Conservation (phyloP, 1,284 basidiomycete species). For the Malassezia sympodialis region DNA sequence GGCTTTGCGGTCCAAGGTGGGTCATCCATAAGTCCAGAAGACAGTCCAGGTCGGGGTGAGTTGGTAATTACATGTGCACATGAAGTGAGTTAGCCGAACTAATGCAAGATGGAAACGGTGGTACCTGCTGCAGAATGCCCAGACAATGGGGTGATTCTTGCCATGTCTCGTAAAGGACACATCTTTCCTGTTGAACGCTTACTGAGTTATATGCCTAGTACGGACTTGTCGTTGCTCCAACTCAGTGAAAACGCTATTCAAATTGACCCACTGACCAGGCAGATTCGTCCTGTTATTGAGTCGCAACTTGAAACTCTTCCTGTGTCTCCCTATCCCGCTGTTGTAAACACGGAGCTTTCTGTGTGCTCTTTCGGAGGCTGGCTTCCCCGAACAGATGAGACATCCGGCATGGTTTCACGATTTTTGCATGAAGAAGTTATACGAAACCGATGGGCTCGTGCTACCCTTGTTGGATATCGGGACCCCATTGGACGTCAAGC, state of each 20-base stretch:
- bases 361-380: conserved; percentile 56
- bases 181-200: conserved; percentile 54
- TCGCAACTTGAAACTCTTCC: conserved; percentile 53
- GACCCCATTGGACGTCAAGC: conserved; percentile 28
- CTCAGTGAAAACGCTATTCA: conserved; percentile 26
- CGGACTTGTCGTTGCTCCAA: conserved; percentile 54
- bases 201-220: conserved; percentile 56
- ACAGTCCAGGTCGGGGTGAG: conserved; percentile 45
- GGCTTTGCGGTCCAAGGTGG: conserved; percentile 55
- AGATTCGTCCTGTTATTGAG: neutral
- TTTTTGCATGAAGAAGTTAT: conserved; percentile 23
- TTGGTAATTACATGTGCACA: conserved; percentile 60
- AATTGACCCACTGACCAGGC: conserved; percentile 9
- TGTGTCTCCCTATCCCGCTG: conserved; percentile 61
- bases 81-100: conserved; percentile 50
- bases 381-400: conserved; percentile 11
- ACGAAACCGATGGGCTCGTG: conserved; percentile 38
- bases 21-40: conserved; percentile 23
- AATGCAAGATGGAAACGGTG: conserved; percentile 2
- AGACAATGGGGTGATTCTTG: conserved; percentile 41
- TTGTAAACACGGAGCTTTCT: conserved; percentile 53
- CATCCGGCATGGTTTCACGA: neutral
- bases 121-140: neutral
- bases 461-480: conserved; percentile 39
- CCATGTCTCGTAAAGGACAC: conserved; percentile 41